Base-by-base conservation (phyloP, 306 rosid species). In the Lupinus albus region DNA sequence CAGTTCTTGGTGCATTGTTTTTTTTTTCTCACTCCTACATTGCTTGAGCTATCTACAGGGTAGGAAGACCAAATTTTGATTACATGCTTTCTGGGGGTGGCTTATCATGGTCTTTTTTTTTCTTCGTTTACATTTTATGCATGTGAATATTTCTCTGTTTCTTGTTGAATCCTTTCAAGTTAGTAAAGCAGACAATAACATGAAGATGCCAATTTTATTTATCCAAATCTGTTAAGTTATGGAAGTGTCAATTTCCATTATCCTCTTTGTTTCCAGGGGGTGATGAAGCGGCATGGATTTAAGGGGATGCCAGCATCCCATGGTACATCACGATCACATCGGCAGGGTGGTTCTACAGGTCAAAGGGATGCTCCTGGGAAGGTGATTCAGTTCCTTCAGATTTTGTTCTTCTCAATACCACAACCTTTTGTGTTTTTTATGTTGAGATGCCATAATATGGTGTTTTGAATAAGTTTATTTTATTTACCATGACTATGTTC, bases 341-440 rank as follows among this genome's bases (percentile, higher is more conserved):
- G 96, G 70, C 72, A 77, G 36, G 5, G 6, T 51, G 99, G 99
- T 74, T 93, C 99, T 54, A 76, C 82, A 1, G 97, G 99, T 64
- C 88, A 77, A 76, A 73, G 87, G 71, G 90, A 82, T 73, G 75
- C 75, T 73, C 85, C 86, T 33, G 96, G 97, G 76, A 94, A 33
- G 96, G 99, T 90, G 38, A 46, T 77, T 61, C 39, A 15, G 28
- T 56, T 69, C 69, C 33, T 49, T 68, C 51, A 21, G 36, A 48
- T 36, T 57, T 32, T 55, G 5, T 46, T 70, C 39, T 41, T 68
- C 7, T 47, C 18, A 21, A 61, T 35, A 20, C 51, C 51, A 7
- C n/a, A 14, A 14, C 63, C 57, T 48, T 46, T 50, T 81, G 14
- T 60, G 14, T 72, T 38, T 59, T 74, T n/a, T 38, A 25, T 64